A percentile compares a stretch with the other conserved stretches of the same genome.
Conservation (phyloP, 148 eudicot genomes). For the Nepenthes mirabilis region DNA sequence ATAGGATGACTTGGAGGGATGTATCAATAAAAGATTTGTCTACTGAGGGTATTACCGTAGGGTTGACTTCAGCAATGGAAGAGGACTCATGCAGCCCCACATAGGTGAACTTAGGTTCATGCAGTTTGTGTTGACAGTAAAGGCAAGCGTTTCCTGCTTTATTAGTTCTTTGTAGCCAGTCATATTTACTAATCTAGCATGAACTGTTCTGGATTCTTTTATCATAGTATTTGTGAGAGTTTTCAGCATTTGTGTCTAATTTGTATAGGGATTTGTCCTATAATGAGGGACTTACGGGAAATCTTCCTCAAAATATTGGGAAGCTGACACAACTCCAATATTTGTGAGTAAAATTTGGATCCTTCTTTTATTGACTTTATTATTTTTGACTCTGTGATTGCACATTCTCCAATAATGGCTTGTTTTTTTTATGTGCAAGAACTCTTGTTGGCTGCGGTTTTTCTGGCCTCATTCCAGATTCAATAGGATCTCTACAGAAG, state of each 20-base stretch:
- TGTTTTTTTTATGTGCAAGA: constrained; percentile 22
- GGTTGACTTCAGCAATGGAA: neutral
- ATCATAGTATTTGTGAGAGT: neutral
- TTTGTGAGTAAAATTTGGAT: constrained; percentile 39
- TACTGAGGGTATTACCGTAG: neutral
- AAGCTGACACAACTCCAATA: constrained; percentile 36
- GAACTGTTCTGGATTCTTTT: neutral
- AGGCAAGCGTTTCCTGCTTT: neutral
- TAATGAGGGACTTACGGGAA: constrained; percentile 55
- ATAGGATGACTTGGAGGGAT: neutral
- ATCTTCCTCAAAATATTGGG: constrained; percentile 58
- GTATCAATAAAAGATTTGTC: neutral
- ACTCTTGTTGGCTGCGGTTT: constrained; percentile 73
- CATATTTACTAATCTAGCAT: neutral
- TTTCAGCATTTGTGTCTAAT: constrained; percentile 1
- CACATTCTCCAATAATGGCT: neutral
- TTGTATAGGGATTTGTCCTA: constrained; percentile 73
- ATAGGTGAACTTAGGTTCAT: neutral
- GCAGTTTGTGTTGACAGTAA: neutral
- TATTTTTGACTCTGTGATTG: constrained; percentile 1
- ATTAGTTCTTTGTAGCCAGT: neutral
- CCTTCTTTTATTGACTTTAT: neutral
- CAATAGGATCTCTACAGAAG: constrained; percentile 58
- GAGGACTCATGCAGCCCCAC: no score
- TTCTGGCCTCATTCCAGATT: constrained; percentile 56